These are phyloP conservation scores for Saxophila tyrrhenica DNA, from an alignment of 495 filamentous ascomycete genomes.

Conservation along the genomic window DNA sequence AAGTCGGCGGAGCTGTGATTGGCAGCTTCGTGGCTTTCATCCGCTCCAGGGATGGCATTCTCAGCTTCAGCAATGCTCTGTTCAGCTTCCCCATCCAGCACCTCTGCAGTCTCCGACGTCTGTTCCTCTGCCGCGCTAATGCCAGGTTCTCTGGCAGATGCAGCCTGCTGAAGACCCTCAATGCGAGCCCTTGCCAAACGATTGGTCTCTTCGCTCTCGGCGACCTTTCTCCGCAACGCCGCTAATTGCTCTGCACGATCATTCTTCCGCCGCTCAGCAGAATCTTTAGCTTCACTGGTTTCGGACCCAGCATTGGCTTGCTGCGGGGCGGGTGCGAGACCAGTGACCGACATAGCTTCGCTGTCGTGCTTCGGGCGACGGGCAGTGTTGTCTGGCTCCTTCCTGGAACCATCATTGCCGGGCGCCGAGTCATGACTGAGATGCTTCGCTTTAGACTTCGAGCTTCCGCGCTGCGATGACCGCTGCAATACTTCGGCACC, in stretches of 20 bases:
- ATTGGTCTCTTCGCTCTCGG: background rate
- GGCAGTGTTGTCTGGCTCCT: too few species aligned
- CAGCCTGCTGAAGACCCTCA: background rate
- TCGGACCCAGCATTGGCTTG: too few species aligned
- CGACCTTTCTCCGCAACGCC: background rate
- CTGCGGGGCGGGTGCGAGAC: too few species aligned
- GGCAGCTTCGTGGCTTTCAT: background rate
- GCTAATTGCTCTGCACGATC: background rate
- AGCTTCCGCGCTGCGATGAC: background rate
- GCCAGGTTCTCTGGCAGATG: background rate
- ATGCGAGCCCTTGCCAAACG: background rate
- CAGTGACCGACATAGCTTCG: too few species aligned
- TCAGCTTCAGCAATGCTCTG: background rate
- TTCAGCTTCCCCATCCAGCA: background rate
- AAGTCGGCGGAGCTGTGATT: background rate
- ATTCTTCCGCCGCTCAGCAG: background rate
- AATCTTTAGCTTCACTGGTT: background rate
- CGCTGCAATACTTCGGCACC: slow-evolving; percentile 1
- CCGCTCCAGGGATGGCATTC: background rate
- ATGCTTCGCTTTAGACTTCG: background rate
- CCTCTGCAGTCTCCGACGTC: background rate
- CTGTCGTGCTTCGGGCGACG: too few species aligned
- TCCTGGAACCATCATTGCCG: background rate
- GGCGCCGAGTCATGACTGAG: background rate
- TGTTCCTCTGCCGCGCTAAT: background rate